Percentiles rank a stretch among this genome's conserved stretches.
Conservation (phyloP, 1,139 yeast genomes). For the Taphrina sp. region DNA sequence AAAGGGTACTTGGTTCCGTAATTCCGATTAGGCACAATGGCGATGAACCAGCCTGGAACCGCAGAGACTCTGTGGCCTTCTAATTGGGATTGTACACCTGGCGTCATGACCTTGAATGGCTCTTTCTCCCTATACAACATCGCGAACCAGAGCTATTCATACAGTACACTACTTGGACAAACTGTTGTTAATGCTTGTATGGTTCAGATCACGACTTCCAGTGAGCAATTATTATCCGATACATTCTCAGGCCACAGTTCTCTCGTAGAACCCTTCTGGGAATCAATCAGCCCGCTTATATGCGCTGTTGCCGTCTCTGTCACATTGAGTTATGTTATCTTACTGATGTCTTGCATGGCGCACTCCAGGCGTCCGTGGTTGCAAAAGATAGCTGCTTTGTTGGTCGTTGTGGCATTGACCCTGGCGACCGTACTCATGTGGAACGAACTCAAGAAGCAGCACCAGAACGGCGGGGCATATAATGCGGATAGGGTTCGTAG, state of each 20-base stretch:
- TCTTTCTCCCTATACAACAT: slow-evolving; percentile 9
- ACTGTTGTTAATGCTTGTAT: slow-evolving; percentile 20
- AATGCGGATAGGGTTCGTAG: slow-evolving; percentile 59
- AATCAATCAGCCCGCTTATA: slow-evolving; percentile 44
- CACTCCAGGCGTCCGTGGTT: slow-evolving; percentile 43
- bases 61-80: not conserved
- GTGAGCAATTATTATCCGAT: not conserved
- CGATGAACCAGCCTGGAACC: no score
- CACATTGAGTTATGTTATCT: slow-evolving; percentile 45
- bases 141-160: not conserved
- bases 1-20: no score
- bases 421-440: slow-evolving; percentile 41
- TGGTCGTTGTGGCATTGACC: slow-evolving; percentile 43
- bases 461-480: slow-evolving; percentile 41
- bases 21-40: no score
- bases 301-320: slow-evolving; percentile 44
- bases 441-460: slow-evolving; percentile 44
- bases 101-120: slow-evolving; percentile 10
- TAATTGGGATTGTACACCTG: not conserved
- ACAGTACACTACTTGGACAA: not conserved
- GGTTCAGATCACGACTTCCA: not conserved
- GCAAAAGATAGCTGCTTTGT: slow-evolving; percentile 43
- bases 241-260: not conserved
- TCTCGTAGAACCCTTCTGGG: slow-evolving; percentile 42
- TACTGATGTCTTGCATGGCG: slow-evolving; percentile 43